Base-by-base conservation (phyloP, 2,329 filamentous ascomycete species). In the Fusarium heterosporum region DNA sequence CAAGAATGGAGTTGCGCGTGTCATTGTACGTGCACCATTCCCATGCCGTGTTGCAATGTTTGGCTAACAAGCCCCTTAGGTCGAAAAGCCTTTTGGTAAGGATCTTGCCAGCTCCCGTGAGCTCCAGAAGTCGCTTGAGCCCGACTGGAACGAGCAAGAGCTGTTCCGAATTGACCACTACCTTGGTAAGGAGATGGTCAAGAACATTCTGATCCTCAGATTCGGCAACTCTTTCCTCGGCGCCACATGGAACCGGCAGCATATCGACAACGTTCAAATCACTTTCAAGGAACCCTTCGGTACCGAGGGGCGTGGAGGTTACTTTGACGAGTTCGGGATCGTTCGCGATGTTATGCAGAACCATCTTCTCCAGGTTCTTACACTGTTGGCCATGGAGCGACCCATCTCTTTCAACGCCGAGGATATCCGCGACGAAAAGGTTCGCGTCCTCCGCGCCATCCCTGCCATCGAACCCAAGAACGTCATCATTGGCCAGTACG, bases 291-390 rank as follows among this genome's bases (percentile, higher is more conserved):
- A 99, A 84, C 96, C 96, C 9, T 99, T 99, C 76, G 96, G 96
- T 73, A 99, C 96, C 22, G 96, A 99, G 80, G 96, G 96, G 54
- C 92, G 96, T 77, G 96, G 96, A 68, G 96, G 96, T 56, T 99
- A 99, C 84, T 99, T 99, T 78, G 96, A 99, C 77, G 96, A 99
- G 83, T 99, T 99, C 75, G 96, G 96, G 76, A 99, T 99, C 80
- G 93, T 99, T 75, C 93, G 96, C 78, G 96, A 99, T 84, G 96
- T 99, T 72, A 98, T 99, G 96, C 96, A 99, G 83, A 99, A 99
- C 86, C 96, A 99, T 82, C 83, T 99, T 75, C 89, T 99, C 56
- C 96, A 99, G 81, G 94, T 99, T 19, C 85, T 99, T 71, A 99
- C 96, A 16, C 88, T 99, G 55, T 88, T 99, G 69, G 93, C 96